Base-by-base conservation (phyloP, 2,329 filamentous ascomycete species). In the Ascomycota sp. region DNA sequence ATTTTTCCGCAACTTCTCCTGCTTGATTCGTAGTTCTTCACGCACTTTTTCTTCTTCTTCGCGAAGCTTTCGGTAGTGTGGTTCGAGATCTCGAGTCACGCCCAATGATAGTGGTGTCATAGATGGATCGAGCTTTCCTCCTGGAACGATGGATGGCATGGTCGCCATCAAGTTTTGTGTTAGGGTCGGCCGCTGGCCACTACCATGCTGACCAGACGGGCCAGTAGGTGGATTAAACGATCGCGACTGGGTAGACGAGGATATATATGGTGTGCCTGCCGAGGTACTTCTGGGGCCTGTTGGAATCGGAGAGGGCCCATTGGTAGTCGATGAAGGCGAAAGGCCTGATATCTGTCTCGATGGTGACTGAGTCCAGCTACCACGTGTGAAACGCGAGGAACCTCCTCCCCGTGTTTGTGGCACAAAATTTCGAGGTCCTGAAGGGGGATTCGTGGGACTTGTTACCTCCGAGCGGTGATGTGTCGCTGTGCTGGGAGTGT, bases 161-260 rank as follows among this genome's bases (percentile, higher is more conserved):
- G 56, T 58, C 12, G 59, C 47, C 2, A 70, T 48, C 12, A 69
- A 50, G 40, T 52, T 61, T 37, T 70, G 64, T 2, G 61, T 63
- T 8, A 70, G 48, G 15, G 57, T 59, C 31, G 55, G 58, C 17
- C 57, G 51, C 27, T 48, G 43, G 32, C 40, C 44, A 33, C 44
- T 40, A 27, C 46, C 40, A 34, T 53, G 51, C 35, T 53, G 50
- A n/a, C 49, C 43, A 12, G 53, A 50, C n/a, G 65, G 65, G 4
- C 65, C 65, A 2, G 65, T 69, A 4, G 64, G 65, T 3, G 65
- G 65, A 37, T 69, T 69, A 44, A 70, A 69, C 0, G 63, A 56
- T 11, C 52, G 45, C 17, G 42, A 35, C 54, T 64, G 36, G 42
- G 49, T 33, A 43, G 59, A 51, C 3, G 56, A 55, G 7, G 55